These are phyloP conservation scores for Grammothele lineata DNA, from an alignment of 768 basidiomycete species.

Conservation along the genomic window DNA sequence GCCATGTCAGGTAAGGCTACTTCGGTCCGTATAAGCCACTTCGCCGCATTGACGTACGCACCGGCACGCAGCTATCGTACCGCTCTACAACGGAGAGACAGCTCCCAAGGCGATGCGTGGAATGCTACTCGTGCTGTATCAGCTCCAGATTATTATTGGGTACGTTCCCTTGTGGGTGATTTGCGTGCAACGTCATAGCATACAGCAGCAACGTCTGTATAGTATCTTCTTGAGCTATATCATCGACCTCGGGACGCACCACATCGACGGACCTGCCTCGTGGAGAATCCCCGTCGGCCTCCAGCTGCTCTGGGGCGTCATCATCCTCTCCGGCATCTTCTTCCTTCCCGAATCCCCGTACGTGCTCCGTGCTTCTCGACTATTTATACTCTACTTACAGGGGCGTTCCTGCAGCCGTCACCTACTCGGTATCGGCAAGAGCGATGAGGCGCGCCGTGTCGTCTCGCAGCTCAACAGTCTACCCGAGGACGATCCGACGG, in stretches of 20 bases:
- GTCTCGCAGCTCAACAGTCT: conserved; percentile 64
- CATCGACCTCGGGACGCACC: conserved; percentile 63
- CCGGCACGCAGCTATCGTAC: conserved; percentile 21
- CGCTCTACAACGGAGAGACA: conserved; percentile 73
- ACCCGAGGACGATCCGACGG: conserved; percentile 51
- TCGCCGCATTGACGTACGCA: not conserved
- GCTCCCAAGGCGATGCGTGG: conserved; percentile 74
- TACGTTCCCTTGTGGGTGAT: conserved; percentile 25
- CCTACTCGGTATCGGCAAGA: conserved; percentile 53
- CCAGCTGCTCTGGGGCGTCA: conserved; percentile 65
- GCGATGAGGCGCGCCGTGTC: conserved; percentile 54
- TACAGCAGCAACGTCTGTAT: too few species aligned
- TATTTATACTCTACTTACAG: not conserved
- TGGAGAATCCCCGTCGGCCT: conserved; percentile 77
- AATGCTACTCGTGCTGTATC: conserved; percentile 67
- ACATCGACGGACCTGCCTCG: conserved; percentile 51
- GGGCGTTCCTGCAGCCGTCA: conserved; percentile 46
- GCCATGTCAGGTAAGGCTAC: conserved; percentile 57
- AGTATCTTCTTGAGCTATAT: conserved; percentile 75
- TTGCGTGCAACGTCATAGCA: too few species aligned
- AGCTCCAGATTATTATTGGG: conserved; percentile 74
- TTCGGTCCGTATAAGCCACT: not conserved
- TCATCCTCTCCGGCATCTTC: conserved; percentile 64
- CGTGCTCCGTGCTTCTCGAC: conserved; percentile 22
- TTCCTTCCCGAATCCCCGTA: conserved; percentile 79